These are phyloP conservation scores for Lophiotrema nucula DNA, from an alignment of 495 filamentous ascomycete species.

Conservation along the genomic window DNA sequence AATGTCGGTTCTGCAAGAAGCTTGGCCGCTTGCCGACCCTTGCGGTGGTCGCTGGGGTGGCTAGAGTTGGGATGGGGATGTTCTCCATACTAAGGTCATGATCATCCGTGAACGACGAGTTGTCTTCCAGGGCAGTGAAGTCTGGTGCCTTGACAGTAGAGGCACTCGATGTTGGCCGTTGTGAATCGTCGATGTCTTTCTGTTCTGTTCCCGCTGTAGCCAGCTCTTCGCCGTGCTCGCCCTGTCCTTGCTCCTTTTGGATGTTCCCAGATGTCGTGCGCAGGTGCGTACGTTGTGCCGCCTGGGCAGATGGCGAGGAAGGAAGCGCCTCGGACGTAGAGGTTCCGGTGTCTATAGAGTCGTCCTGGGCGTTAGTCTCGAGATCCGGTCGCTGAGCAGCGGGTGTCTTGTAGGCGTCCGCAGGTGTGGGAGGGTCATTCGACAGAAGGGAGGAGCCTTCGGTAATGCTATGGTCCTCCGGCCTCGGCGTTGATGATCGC, in stretches of 20 bases:
- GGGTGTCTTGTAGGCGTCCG: conserved; percentile 50
- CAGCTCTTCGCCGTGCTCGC: conserved; percentile 36
- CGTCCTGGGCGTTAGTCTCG: conserved; percentile 19
- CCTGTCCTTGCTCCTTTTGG: background rate
- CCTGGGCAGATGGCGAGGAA: conserved; percentile 42
- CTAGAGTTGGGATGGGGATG: conserved; percentile 19
- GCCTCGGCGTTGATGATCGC: conserved; percentile 28
- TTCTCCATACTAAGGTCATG: conserved; percentile 32
- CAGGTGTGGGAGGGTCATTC: conserved; percentile 46
- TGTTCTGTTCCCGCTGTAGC: conserved; percentile 21
- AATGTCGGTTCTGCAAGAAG: conserved; percentile 69
- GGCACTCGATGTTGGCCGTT: conserved; percentile 35
- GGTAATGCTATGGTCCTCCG: conserved; percentile 1
- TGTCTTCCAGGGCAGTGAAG: conserved; percentile 19
- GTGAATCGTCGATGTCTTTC: conserved; percentile 11
- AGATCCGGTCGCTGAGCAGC: conserved; percentile 40
- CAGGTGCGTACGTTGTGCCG: conserved; percentile 39
- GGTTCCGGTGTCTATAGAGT: conserved; percentile 45
- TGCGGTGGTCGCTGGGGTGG: conserved; percentile 8
- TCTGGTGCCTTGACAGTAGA: conserved; percentile 35
- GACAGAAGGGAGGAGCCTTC: conserved; percentile 21
- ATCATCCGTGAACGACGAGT: conserved; percentile 26
- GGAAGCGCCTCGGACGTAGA: conserved; percentile 50
- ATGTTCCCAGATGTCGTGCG: conserved; percentile 22
- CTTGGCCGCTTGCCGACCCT: conserved; percentile 58